Evolutionary conservation across 139 green algal species (phyloP).

Genomic region (Chlorella sp.): DNA sequence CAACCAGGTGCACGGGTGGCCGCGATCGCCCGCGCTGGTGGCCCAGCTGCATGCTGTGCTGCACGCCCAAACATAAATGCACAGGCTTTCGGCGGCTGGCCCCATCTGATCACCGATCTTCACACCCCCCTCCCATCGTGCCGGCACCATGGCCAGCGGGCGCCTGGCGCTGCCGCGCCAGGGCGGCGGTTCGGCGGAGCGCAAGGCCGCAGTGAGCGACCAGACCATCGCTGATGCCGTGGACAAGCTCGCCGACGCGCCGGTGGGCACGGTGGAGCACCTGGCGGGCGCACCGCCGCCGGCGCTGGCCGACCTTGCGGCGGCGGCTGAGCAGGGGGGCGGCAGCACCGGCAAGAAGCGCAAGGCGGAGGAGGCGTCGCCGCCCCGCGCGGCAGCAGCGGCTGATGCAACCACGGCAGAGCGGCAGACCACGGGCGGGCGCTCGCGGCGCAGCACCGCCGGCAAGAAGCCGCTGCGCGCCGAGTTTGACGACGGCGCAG

Average conservation of each 20-base stretch:
- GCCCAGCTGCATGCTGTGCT: no score
- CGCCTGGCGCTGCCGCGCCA: not conserved
- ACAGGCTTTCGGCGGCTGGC: no score
- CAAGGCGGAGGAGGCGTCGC: not conserved
- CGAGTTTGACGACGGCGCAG: not conserved
- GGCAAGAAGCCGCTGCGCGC: not conserved
- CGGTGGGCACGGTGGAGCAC: not conserved
- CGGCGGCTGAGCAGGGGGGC: not conserved
- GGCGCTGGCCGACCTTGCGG: not conserved
- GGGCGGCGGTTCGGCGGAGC: not conserved
- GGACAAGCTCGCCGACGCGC: not conserved
- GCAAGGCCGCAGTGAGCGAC: not conserved
- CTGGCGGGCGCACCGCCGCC: slow-evolving; percentile 8
- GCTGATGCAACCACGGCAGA: slow-evolving; percentile 3
- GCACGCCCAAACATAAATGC: no score
- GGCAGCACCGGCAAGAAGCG: not conserved
- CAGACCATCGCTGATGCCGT: not conserved
- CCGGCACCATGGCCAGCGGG: not conserved
- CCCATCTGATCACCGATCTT: no score
- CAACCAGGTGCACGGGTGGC: no score
- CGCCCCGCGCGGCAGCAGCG: not conserved
- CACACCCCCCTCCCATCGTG: not conserved
- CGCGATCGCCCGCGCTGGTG: no score
- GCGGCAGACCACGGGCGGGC: not conserved
- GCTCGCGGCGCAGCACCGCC: not conserved